These are phyloP conservation scores for Metschnikowia vanudenii DNA, from an alignment of 805 yeast genomes.

Conservation along the genomic window DNA sequence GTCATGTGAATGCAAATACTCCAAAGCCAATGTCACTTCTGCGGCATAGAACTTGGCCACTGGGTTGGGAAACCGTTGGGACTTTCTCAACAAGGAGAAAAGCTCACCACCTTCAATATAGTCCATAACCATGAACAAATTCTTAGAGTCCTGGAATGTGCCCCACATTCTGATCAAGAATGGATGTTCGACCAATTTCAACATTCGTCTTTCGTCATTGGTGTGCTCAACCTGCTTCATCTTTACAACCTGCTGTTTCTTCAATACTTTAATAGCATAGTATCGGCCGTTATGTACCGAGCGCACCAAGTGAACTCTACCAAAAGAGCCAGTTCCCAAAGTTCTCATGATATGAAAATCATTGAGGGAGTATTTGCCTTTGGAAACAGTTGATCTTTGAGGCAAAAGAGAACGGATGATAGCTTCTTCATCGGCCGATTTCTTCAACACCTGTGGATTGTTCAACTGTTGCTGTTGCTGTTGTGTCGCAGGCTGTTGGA, in stretches of 20 bases:
- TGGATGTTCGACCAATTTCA: constrained; percentile 58
- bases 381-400: constrained; percentile 32
- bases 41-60: constrained; percentile 66
- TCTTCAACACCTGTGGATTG: constrained; percentile 2
- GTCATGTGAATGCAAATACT: constrained; percentile 57
- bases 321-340: constrained; percentile 61
- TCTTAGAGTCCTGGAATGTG: constrained; percentile 58
- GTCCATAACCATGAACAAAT: constrained; percentile 63
- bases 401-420: constrained; percentile 22
- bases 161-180: constrained; percentile 66
- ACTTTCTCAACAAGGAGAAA: constrained; percentile 53
- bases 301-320: constrained; percentile 57
- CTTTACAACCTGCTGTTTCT: constrained; percentile 55
- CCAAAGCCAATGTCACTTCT: constrained; percentile 57
- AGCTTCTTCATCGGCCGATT: constrained; percentile 16
- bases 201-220: constrained; percentile 60
- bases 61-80: constrained; percentile 60
- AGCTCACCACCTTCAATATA: constrained; percentile 65
- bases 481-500: constrained; percentile 4
- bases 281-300: constrained; percentile 58
- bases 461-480: constrained; percentile 2
- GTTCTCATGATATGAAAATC: constrained; percentile 59
- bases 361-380: constrained; percentile 54
- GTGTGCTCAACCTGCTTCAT: constrained; percentile 67
- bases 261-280: constrained; percentile 59